A percentile compares a stretch with the other conserved stretches of the same genome.
Evolutionary conservation across 371 early-diverging fungal species (phyloP).

Genomic region (Apophysomyces sp.): DNA sequence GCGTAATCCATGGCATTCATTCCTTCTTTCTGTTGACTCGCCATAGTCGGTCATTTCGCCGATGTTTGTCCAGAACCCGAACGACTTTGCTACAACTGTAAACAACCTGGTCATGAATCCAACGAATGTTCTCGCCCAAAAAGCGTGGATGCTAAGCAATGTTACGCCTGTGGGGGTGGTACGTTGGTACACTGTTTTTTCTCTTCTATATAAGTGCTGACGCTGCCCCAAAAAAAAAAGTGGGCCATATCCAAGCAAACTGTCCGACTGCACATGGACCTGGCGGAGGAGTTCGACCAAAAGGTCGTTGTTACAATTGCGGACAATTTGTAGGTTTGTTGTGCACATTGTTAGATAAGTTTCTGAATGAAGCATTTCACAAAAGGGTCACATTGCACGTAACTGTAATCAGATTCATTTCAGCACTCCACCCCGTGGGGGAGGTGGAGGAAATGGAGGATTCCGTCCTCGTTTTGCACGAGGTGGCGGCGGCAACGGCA

Average conservation of each 20-base stretch:
- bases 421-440: slow-evolving; percentile 19
- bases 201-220: neutral
- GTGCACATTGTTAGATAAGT: neutral
- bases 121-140: slow-evolving; percentile 54
- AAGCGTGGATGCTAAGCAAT: slow-evolving; percentile 54
- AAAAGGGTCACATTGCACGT: slow-evolving; percentile 64
- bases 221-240: slow-evolving; percentile 28
- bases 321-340: slow-evolving; percentile 48
- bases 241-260: slow-evolving; percentile 60
- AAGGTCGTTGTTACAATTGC: slow-evolving; percentile 56
- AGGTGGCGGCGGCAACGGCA: slow-evolving; percentile 11
- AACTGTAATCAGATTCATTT: slow-evolving; percentile 44
- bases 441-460: slow-evolving; percentile 17
- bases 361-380: neutral
- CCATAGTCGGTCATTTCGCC: slow-evolving; percentile 50
- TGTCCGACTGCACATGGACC: slow-evolving; percentile 39
- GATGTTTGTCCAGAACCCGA: slow-evolving; percentile 49
- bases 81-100: slow-evolving; percentile 57
- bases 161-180: slow-evolving; percentile 65
- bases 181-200: neutral
- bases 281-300: slow-evolving; percentile 15
- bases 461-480: slow-evolving; percentile 15
- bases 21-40: neutral
- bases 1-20: neutral
- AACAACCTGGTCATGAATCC: slow-evolving; percentile 61